phyloP scores from a whole-genome alignment of 495 filamentous ascomycete species.

The Tuber microsphaerosporum region DNA sequence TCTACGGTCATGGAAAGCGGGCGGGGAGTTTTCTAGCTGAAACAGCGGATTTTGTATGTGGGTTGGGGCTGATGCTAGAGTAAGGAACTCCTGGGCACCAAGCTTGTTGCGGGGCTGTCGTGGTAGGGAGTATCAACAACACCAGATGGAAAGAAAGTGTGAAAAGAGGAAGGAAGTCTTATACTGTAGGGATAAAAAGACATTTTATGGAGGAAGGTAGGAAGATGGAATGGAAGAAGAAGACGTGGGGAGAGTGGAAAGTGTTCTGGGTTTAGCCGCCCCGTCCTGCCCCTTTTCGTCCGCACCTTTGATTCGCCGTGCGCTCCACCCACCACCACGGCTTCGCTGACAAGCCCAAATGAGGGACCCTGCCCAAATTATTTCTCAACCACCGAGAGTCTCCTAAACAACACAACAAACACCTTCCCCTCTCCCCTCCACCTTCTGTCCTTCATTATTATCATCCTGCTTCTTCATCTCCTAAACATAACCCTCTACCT shows the following conservation, averaged over 20 bases:
- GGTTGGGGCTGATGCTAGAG: background rate
- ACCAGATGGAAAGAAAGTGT: background rate
- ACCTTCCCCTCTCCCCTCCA: slow-evolving; percentile 35
- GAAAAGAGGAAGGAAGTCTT: background rate
- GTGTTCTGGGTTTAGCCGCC: slow-evolving; percentile 22
- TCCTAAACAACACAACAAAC: slow-evolving; percentile 32
- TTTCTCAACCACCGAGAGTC: slow-evolving; percentile 29
- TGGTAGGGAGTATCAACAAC: background rate
- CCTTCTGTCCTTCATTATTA: slow-evolving; percentile 33
- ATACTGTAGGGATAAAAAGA: background rate
- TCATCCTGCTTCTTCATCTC: slow-evolving; percentile 29
- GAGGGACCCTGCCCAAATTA: slow-evolving; percentile 18
- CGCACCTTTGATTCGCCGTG: slow-evolving; percentile 7
- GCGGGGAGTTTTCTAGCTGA: slow-evolving; percentile 4
- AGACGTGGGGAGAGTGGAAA: background rate
- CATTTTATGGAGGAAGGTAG: background rate
- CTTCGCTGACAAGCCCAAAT: slow-evolving; percentile 1
- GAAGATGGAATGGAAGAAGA: background rate
- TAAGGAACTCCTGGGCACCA: background rate
- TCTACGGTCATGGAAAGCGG: background rate
- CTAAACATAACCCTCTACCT: slow-evolving; percentile 19
- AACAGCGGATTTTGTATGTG: background rate
- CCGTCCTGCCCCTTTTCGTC: slow-evolving; percentile 34
- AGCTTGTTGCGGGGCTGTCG: background rate
- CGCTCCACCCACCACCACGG: slow-evolving; percentile 2